Percentiles rank a stretch among this genome's conserved stretches.
Conservation (phyloP, 2,329 filamentous ascomycete species). For the Thielaviopsis cerberus region DNA sequence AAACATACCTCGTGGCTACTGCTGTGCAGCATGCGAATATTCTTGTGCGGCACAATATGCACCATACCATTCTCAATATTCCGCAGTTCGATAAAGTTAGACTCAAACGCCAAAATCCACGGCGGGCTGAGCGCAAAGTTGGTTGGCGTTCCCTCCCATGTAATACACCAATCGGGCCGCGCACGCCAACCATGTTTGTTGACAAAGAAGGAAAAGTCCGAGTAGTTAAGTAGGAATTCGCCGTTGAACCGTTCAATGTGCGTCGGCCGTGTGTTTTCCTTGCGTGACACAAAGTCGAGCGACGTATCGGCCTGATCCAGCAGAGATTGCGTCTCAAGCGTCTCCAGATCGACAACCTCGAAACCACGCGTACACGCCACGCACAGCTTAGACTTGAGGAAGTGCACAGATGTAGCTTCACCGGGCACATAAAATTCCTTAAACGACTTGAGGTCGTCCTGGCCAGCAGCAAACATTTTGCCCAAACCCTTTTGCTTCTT, state of each 20-base stretch:
- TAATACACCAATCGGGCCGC: slow-evolving; percentile 87
- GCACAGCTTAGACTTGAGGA: slow-evolving; percentile 88
- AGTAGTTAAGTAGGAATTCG: slow-evolving; percentile 95
- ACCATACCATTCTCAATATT: slow-evolving; percentile 89
- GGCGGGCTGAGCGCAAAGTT: slow-evolving; percentile 89
- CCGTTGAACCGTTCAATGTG: slow-evolving; percentile 94
- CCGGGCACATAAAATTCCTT: slow-evolving; percentile 99
- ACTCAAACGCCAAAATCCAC: slow-evolving; percentile 92
- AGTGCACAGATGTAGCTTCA: slow-evolving; percentile 95
- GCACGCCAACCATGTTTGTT: slow-evolving; percentile 97
- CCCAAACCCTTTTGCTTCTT: slow-evolving; percentile 91
- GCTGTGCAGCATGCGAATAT: slow-evolving; percentile 92
- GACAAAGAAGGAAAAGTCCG: slow-evolving; percentile 97
- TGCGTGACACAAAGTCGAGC: slow-evolving; percentile 85
- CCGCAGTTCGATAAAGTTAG: slow-evolving; percentile 90
- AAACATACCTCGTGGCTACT: slow-evolving; percentile 71
- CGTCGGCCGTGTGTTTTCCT: slow-evolving; percentile 84
- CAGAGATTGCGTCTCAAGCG: slow-evolving; percentile 90
- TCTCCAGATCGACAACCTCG: slow-evolving; percentile 90
- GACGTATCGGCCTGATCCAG: slow-evolving; percentile 96
- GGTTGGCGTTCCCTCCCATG: slow-evolving; percentile 87
- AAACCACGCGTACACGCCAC: slow-evolving; percentile 91
- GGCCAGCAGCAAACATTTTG: slow-evolving; percentile 83
- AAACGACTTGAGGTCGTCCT: slow-evolving; percentile 89
- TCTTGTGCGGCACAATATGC: slow-evolving; percentile 90